These are phyloP conservation scores for Hyaloscypha hepaticicola DNA, from an alignment of 495 filamentous ascomycete genomes.

Conservation along the genomic window DNA sequence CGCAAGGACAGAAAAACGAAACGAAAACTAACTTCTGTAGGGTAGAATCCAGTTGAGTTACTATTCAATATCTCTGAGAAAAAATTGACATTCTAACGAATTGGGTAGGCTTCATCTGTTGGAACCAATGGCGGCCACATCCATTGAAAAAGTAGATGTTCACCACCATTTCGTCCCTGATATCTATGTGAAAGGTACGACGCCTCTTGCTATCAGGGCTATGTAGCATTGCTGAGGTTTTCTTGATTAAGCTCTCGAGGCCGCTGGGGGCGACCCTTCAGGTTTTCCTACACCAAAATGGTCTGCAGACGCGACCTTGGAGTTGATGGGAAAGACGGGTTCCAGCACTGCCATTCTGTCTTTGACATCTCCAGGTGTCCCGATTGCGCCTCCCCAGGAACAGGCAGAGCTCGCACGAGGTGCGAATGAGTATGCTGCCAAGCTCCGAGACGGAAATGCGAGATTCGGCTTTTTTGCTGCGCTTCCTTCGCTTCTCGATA, in stretches of 20 bases:
- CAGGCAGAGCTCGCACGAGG: slow-evolving; percentile 37
- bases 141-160: neutral
- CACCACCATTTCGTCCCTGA: slow-evolving; percentile 2
- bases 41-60: too few relatives aligned
- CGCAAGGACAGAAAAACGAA: too few relatives aligned
- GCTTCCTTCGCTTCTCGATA: slow-evolving; percentile 47
- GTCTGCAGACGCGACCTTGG: slow-evolving; percentile 36
- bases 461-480: slow-evolving; percentile 51
- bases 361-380: slow-evolving; percentile 23
- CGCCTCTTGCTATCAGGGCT: neutral
- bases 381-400: neutral
- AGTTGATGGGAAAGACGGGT: slow-evolving; percentile 37
- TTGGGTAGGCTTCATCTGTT: too few relatives aligned
- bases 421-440: slow-evolving; percentile 43
- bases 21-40: too few relatives aligned
- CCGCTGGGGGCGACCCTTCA: slow-evolving; percentile 35
- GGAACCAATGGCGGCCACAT: too few relatives aligned
- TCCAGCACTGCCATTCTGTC: slow-evolving; percentile 48
- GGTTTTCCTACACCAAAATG: slow-evolving; percentile 41
- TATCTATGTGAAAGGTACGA: neutral
- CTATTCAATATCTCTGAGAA: too few relatives aligned
- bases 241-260: slow-evolving; percentile 1
- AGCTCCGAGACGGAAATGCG: slow-evolving; percentile 37
- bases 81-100: too few relatives aligned
- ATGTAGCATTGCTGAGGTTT: neutral